These are phyloP conservation scores for Pichia nanzhaoensis DNA, from an alignment of 805 yeast genomes.

Conservation along the genomic window DNA sequence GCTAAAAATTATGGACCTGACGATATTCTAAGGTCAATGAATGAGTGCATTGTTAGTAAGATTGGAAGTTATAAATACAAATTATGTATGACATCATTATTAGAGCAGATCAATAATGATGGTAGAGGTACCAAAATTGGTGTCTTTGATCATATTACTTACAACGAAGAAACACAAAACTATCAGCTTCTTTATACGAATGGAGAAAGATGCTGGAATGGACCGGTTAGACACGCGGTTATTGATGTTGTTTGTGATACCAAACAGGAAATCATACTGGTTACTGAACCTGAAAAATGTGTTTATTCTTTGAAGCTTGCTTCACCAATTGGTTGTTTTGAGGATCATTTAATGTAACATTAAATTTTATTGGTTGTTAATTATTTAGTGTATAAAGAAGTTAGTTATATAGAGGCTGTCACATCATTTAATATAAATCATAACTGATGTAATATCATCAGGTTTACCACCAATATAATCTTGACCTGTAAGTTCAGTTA, in stretches of 20 bases:
- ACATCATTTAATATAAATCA: constrained; percentile 48
- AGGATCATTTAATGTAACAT: constrained; percentile 12
- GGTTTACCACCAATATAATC: constrained; percentile 86
- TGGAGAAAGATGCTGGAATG: constrained; percentile 92
- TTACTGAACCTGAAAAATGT: constrained; percentile 87
- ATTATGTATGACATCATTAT: constrained; percentile 48
- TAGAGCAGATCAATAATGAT: constrained; percentile 46
- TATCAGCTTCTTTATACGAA: constrained; percentile 33
- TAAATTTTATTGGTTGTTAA: neutral
- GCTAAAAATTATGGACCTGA: constrained; percentile 46
- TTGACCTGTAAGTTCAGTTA: constrained; percentile 58
- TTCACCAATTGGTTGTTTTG: constrained; percentile 41
- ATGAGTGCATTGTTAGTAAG: constrained; percentile 37
- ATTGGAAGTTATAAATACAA: constrained; percentile 68
- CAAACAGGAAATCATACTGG: constrained; percentile 47
- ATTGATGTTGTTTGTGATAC: constrained; percentile 65
- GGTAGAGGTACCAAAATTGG: constrained; percentile 51
- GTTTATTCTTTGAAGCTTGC: constrained; percentile 52
- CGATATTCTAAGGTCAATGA: constrained; percentile 56
- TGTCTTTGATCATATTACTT: constrained; percentile 18
- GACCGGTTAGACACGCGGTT: constrained; percentile 70
- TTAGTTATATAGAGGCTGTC: neutral
- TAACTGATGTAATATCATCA: constrained; percentile 84
- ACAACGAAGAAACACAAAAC: constrained; percentile 12
- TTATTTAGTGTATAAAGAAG: neutral